phyloP scores from a whole-genome alignment of 2,329 filamentous ascomycete genomes.

The Talaromyces sp. region DNA sequence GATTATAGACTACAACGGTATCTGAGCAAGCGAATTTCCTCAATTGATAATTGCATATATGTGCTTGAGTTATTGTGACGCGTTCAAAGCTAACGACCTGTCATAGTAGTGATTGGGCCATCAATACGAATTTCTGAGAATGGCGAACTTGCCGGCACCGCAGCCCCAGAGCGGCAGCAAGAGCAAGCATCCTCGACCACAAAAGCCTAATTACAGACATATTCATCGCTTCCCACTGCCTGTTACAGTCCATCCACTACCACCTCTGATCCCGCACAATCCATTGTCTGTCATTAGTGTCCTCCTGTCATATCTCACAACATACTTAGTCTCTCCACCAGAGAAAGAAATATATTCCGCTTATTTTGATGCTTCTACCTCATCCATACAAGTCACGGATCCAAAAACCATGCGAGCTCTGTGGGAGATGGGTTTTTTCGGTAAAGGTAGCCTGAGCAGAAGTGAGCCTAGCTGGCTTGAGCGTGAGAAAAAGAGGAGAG shows the following conservation, averaged over 20 bases:
- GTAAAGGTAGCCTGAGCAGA: slow-evolving; percentile 86
- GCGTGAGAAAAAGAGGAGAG: slow-evolving; percentile 70
- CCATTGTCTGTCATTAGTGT: slow-evolving; percentile 83
- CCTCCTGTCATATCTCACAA: slow-evolving; percentile 66
- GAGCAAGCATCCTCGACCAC: slow-evolving; percentile 21
- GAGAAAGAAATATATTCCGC: slow-evolving; percentile 64
- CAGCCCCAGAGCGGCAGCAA: background rate
- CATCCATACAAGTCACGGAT: slow-evolving; percentile 80
- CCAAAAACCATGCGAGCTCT: slow-evolving; percentile 70
- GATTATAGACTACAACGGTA: slow-evolving; percentile 95
- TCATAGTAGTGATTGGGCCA: slow-evolving; percentile 2
- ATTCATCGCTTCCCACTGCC: slow-evolving; percentile 81
- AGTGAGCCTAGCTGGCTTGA: slow-evolving; percentile 94
- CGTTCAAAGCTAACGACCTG: background rate
- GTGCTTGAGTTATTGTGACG: background rate
- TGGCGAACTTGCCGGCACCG: slow-evolving; percentile 20
- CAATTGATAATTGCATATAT: background rate
- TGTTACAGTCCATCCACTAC: slow-evolving; percentile 76
- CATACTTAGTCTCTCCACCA: slow-evolving; percentile 64
- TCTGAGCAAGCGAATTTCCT: slow-evolving; percentile 62
- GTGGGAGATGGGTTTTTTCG: slow-evolving; percentile 97
- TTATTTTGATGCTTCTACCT: slow-evolving; percentile 75
- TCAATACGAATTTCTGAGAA: slow-evolving; percentile 29
- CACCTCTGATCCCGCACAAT: slow-evolving; percentile 85
- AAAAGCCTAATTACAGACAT: slow-evolving; percentile 60